Evolutionary conservation across 352 stramenopile species (phyloP).

Genomic region (Globisporangium polare): DNA sequence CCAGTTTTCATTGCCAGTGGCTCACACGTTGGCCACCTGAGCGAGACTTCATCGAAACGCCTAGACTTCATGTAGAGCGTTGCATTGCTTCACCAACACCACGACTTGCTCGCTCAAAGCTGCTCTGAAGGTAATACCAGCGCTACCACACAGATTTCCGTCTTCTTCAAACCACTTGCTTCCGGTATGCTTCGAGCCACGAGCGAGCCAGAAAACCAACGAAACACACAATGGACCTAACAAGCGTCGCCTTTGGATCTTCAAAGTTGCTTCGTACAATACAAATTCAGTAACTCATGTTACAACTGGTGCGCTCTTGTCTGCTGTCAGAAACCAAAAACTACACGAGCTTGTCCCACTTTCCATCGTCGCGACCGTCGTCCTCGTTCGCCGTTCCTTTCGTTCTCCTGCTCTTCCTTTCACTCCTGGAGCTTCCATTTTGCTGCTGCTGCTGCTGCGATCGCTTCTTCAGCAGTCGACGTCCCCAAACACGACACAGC

Average conservation of each 20-base stretch:
- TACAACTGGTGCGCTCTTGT: too few relatives aligned
- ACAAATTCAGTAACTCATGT: neutral
- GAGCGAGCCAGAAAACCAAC: neutral
- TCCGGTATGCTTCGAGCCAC: neutral
- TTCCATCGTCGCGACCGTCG: neutral
- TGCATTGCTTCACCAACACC: too few relatives aligned
- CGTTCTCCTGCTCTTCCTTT: neutral
- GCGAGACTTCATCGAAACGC: too few relatives aligned
- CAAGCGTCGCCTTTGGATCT: neutral
- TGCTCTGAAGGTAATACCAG: too few relatives aligned
- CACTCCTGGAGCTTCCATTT: neutral
- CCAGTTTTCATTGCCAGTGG: too few relatives aligned
- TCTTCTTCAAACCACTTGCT: neutral
- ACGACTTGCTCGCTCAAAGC: too few relatives aligned
- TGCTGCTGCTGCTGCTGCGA: neutral
- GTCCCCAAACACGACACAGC: slow-evolving; percentile 1
- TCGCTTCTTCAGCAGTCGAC: neutral
- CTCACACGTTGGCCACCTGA: too few relatives aligned
- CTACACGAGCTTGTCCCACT: slow-evolving; percentile 2
- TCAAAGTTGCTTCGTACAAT: neutral
- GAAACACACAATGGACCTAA: too few relatives aligned
- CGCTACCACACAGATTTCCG: too few relatives aligned
- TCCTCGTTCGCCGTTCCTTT: neutral
- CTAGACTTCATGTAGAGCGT: too few relatives aligned
- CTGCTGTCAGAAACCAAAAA: too few relatives aligned